Base-by-base conservation (phyloP, 768 basidiomycete species). In the Albatrellus ellisii region DNA sequence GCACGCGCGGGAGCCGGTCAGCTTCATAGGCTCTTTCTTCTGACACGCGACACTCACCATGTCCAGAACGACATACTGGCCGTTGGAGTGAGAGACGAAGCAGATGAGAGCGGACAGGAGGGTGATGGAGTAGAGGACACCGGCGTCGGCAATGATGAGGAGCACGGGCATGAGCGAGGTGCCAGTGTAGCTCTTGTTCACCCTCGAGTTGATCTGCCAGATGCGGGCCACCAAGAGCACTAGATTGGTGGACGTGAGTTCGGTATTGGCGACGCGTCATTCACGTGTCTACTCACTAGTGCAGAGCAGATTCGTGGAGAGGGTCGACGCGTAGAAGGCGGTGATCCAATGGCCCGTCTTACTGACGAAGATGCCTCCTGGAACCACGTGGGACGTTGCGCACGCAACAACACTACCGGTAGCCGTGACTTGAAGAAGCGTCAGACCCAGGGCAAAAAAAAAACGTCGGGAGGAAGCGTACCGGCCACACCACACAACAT, bases 31-130 rank as follows among this genome's bases (percentile, higher is more conserved):
- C n/a, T n/a, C n/a, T n/a, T n/a, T n/a, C n/a, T n/a, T n/a, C n/a
- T n/a, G n/a, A n/a, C n/a, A n/a, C n/a, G n/a, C n/a, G n/a, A n/a
- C 27, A 40, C 41, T 14, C 36, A 54, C 52, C 47, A 57, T 53
- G 40, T 56, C 55, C 24, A 57, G 38, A 4, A 56, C n/a, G 14
- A 57, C 44, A 33, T 27, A 42, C 35, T 51, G 53, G n/a, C 48
- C 40, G 36, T 52, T 52, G 9, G 48, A 44, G 15, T 56, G 41
- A 1, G 43, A 26, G 27, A 57, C 47, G 42, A 56, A 56, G 34
- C 52, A 53, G 1, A 50, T 26, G 26, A 57, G 49, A 17, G 52
- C 48, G 26, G 56, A 46, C 1, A 53, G 40, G 21, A 42, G 41
- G 25, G 34, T 36, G 20, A 36, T 17, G 26, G 26, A 42, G 41